Conservation (phyloP, 495 filamentous ascomycete genomes). For the Aspergillus affinis region DNA sequence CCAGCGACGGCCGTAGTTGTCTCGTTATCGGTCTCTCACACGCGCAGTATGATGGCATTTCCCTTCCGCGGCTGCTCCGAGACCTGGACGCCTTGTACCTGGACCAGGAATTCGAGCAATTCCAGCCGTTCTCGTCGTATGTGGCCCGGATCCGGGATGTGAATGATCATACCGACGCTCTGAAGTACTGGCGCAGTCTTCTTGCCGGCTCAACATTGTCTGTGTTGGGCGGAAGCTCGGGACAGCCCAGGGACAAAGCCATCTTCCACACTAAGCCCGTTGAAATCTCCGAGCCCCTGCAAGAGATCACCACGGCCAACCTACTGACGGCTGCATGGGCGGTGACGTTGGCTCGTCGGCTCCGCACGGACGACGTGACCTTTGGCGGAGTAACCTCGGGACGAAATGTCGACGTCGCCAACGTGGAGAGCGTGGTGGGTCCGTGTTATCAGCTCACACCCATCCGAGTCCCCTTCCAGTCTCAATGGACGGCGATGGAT, state of each 20-base stretch:
- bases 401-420: constrained; percentile 42
- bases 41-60: constrained; percentile 68
- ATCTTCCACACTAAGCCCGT: constrained; percentile 39
- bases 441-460: constrained; percentile 43
- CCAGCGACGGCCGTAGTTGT: constrained; percentile 35
- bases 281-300: constrained; percentile 38
- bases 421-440: constrained; percentile 46
- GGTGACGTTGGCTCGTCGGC: constrained; percentile 52
- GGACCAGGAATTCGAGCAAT: constrained; percentile 25
- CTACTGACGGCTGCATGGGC: constrained; percentile 65
- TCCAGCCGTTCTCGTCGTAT: constrained; percentile 56
- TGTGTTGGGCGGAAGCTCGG: constrained; percentile 34
- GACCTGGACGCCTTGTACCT: constrained; percentile 49
- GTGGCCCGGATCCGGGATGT: constrained; percentile 27
- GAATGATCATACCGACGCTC: constrained; percentile 18
- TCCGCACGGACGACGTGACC: constrained; percentile 49
- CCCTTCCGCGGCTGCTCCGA: constrained; percentile 54
- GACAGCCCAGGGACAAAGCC: constrained; percentile 36
- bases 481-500: constrained; percentile 34
- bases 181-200: constrained; percentile 52
- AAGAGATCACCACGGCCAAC: constrained; percentile 55
- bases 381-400: constrained; percentile 61
- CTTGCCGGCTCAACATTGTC: constrained; percentile 53
- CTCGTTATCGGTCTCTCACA: constrained; percentile 63
- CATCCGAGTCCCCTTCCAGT: constrained; percentile 31